Evolutionary conservation across 2,329 filamentous ascomycete genomes (phyloP).

Genomic region (Acrodontium crateriforme): DNA sequence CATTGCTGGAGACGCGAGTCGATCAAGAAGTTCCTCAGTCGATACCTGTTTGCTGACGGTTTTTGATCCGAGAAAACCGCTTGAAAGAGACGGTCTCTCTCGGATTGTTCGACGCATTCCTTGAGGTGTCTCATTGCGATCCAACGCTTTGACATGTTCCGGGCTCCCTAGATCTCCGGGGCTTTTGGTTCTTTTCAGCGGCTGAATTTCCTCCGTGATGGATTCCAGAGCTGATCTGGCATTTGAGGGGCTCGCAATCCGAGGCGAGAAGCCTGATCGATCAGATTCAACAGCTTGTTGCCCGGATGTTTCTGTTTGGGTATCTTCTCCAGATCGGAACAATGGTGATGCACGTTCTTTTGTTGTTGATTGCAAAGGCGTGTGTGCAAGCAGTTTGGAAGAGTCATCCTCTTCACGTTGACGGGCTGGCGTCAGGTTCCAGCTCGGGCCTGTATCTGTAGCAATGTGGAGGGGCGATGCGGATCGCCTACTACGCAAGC

Average conservation of each 20-base stretch:
- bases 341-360: constrained; percentile 34
- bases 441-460: constrained; percentile 7
- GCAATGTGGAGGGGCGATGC: constrained; percentile 17
- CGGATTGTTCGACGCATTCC: constrained; percentile 20
- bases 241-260: constrained; percentile 9
- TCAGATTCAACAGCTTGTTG: too few species aligned
- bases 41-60: constrained; percentile 16
- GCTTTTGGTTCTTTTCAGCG: constrained; percentile 27
- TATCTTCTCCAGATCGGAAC: constrained; percentile 32
- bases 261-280: constrained; percentile 8
- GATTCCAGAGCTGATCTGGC: constrained; percentile 27
- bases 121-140: constrained; percentile 29
- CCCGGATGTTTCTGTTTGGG: too few species aligned
- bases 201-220: constrained; percentile 33
- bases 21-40: constrained; percentile 20
- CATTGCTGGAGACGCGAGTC: constrained; percentile 25
- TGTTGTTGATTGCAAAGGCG: constrained; percentile 28
- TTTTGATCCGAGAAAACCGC: constrained; percentile 4
- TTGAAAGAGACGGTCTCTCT: too few species aligned
- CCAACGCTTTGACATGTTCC: constrained; percentile 29
- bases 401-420: too few species aligned
- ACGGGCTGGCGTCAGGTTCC: too few species aligned
- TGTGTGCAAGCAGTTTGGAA: too few species aligned
- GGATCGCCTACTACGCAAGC: constrained; percentile 17
- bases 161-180: constrained; percentile 29